Conservation (phyloP, 2,329 filamentous ascomycete genomes). For the Trichoderma atrobrunneum region DNA sequence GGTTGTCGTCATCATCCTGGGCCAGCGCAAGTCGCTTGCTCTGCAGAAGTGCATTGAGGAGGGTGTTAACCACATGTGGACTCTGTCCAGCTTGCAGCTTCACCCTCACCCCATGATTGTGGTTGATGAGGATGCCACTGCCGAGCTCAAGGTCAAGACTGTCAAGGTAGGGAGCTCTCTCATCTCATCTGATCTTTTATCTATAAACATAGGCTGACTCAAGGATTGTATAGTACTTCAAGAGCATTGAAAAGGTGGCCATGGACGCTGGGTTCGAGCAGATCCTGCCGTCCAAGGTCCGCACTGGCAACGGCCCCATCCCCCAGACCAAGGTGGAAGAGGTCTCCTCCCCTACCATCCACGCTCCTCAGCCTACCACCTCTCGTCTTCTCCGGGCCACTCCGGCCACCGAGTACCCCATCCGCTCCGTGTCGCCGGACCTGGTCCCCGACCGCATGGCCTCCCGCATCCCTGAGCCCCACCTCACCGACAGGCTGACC, state of each 20-base stretch:
- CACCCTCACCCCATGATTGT: constrained; percentile 81
- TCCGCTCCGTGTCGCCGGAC: constrained; percentile 57
- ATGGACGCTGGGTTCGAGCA: constrained; percentile 56
- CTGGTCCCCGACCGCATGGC: constrained; percentile 63
- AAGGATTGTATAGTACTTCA: constrained; percentile 55
- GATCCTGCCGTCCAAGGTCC: constrained; percentile 54
- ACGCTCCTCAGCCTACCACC: constrained; percentile 54
- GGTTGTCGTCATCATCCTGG: constrained; percentile 78
- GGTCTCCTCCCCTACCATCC: constrained; percentile 44
- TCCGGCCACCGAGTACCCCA: constrained; percentile 53
- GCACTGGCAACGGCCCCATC: constrained; percentile 47
- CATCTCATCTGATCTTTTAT: not conserved
- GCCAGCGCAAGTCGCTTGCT: constrained; percentile 76
- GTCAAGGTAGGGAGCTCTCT: constrained; percentile 49
- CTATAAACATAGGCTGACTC: not conserved
- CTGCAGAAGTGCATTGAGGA: constrained; percentile 78
- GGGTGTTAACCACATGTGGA: constrained; percentile 89
- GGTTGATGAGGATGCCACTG: constrained; percentile 75
- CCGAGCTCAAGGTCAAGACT: constrained; percentile 71
- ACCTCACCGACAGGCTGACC: constrained; percentile 44
- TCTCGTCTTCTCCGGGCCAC: constrained; percentile 53
- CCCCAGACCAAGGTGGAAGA: constrained; percentile 44
- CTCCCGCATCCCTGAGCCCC: constrained; percentile 52
- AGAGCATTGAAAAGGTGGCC: constrained; percentile 66
- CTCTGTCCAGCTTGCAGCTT: constrained; percentile 74